phyloP scores from a whole-genome alignment of 129 eudicot genomes.

The Lactuca saligna region DNA sequence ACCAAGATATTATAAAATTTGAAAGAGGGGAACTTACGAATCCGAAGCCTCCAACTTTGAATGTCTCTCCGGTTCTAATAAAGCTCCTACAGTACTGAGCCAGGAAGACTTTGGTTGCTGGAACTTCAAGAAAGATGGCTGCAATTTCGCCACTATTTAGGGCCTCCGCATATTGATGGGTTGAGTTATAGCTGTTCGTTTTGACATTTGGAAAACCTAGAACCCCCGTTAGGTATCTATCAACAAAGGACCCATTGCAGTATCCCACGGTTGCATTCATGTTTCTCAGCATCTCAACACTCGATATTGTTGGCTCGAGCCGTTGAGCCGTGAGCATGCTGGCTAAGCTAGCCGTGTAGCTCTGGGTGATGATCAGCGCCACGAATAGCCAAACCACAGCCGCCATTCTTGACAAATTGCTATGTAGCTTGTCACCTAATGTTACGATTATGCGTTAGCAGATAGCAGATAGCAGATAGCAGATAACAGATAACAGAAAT shows the following conservation, averaged over 20 bases:
- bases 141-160: constrained; percentile 39
- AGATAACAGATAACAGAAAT: background rate
- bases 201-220: constrained; percentile 21
- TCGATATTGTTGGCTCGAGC: constrained; percentile 41
- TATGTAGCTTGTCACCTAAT: constrained; percentile 42
- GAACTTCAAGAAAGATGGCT: constrained; percentile 51
- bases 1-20: background rate
- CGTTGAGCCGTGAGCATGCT: constrained; percentile 59
- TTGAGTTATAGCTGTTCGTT: constrained; percentile 27
- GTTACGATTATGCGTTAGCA: background rate
- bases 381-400: constrained; percentile 56
- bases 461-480: background rate
- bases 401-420: constrained; percentile 52
- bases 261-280: constrained; percentile 42
- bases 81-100: constrained; percentile 54
- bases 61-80: constrained; percentile 42
- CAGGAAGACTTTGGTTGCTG: constrained; percentile 51
- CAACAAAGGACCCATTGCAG: constrained; percentile 38
- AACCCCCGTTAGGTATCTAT: constrained; percentile 17
- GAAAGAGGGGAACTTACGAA: constrained; percentile 36
- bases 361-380: constrained; percentile 50
- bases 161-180: constrained; percentile 33
- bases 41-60: constrained; percentile 61
- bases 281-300: constrained; percentile 38
- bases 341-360: constrained; percentile 68